Percentiles rank a stretch among this genome's conserved stretches.
Evolutionary conservation across 2,329 filamentous ascomycete genomes (phyloP).

Genomic region (Phialophora macrospora): DNA sequence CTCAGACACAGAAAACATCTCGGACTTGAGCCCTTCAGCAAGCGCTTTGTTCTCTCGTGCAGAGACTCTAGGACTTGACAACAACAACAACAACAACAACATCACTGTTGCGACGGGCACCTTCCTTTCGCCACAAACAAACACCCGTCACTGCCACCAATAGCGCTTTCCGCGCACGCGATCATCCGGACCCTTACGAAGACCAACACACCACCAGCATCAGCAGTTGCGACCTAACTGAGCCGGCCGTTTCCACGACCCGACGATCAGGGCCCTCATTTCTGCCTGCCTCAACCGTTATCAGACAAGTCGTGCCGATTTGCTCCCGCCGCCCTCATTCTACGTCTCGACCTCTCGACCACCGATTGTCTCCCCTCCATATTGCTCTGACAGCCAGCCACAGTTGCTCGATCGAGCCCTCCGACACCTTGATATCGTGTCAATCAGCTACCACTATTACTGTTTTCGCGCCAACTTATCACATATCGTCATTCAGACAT

Average conservation of each 20-base stretch:
- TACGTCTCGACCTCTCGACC: constrained; percentile 6
- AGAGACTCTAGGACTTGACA: not conserved
- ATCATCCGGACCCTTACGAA: constrained; percentile 15
- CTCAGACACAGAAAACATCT: constrained; percentile 10
- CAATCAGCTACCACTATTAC: not conserved
- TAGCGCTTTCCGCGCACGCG: constrained; percentile 18
- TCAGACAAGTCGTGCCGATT: constrained; percentile 9
- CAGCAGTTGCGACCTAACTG: constrained; percentile 11
- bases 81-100: not conserved
- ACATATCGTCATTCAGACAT: not conserved
- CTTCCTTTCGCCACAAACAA: constrained; percentile 25
- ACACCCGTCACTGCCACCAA: constrained; percentile 14
- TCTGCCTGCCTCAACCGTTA: constrained; percentile 8
- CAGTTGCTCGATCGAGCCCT: constrained; percentile 1
- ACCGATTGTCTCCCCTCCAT: constrained; percentile 19
- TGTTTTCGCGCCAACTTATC: not conserved
- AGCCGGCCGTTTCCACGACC: constrained; percentile 14
- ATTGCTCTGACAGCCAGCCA: constrained; percentile 15
- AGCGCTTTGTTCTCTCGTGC: not conserved
- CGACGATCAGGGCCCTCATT: constrained; percentile 9
- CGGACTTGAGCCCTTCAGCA: not conserved
- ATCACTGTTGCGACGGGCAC: constrained; percentile 2
- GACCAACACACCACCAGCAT: constrained; percentile 8
- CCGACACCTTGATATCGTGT: not conserved
- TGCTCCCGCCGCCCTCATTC: not conserved